Evolutionary conservation across 768 basidiomycete genomes (phyloP), one percentile per base, ranked within the genome.

Genomic region (Galerina marginata): DNA sequence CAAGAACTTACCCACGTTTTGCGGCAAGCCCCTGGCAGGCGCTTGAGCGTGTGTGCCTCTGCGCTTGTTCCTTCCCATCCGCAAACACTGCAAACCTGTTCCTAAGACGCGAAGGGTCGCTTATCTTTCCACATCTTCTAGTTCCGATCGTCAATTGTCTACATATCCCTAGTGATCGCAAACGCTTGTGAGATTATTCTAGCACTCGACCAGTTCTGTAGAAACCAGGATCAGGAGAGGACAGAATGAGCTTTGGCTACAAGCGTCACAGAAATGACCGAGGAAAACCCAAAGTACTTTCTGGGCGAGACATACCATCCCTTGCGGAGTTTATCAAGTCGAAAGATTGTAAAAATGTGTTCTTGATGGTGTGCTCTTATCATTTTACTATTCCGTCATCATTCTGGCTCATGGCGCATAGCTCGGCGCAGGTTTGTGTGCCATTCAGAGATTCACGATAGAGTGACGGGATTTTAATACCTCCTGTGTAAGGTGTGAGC

Each of bases 251-350:
- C 33, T 58, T 33, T 36, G 26, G 51, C n/a, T 53, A 15, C 38
- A 50, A 58, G 9, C 55, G 44, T 54, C 36, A 58, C 51, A 42
- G 29, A 45, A 58, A 39, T 16, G 46, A 57, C 25, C 26, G 52
- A 33, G 51, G 46, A 20, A 66, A 71, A 29, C 69, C 72, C 2
- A 65, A 72, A 54, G 65, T 72, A 14, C 65, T 78, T 10, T 60
- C 73, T 44, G 67, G 64, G 14, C 66, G 53, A 44, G 75, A 77
- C 58, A 55, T 75, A 6, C 60, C 67, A 6, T 65, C 74, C 51
- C 72, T 92, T 9, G 89, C 86, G 3, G 80, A 86, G 59, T 91
- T 89, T 73, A 89, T 93, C 63, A 78, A 86, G 61, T 90, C 90
- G 1, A 77, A 84, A 36, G 73, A 79, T 58, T 93, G 91, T 75